Base-by-base conservation (phyloP, 192 early-diverging fungal genomes). In the Coemansia sp. region DNA sequence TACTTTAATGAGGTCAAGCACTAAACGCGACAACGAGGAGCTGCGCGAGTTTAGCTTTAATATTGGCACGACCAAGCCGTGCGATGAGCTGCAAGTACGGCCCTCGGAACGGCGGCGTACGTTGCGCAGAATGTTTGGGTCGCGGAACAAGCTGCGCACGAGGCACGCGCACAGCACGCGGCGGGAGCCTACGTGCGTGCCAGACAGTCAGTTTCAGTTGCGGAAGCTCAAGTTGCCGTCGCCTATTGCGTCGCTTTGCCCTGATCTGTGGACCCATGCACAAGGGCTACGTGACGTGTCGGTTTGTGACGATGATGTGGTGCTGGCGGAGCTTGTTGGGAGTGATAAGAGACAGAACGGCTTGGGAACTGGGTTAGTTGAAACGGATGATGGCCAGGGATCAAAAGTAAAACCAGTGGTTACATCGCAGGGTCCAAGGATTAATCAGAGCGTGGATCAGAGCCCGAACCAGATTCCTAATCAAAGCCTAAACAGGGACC, bases 41-140 rank as follows among this genome's bases (percentile, higher is more conserved):
- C 35, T 70, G 8, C 48, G 51, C 19, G 32, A 70, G 57, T 64
- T 70, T 45, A 70, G 69, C 41, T 32, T 70, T 35, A 65, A 64
- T 27, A 50, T 70, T 1, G 62, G 52, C 8, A 70, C 60, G 62
- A 57, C 15, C 55, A 57, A 57, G 55, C 55, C 27, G n/a, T 9
- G 12, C 41, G 41, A 15, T n/a, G 52, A 54, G 52, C 21, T 54
- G 24, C 21, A 54, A 23, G 7, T 54, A 9, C 22, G 25, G 27
- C 52, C 52, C 24, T 11, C 22, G 22, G 22, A 22, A 23, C 52
- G 52, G 14, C 22, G 21, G 12, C 52, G 52, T 7, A 54, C 52
- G 52, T 24, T 54, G 27, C 52, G 52, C 23, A 22, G 22, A 14
- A 54, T 54, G 52, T 24, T 54, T 12, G 12, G 12, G 12, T 43